Base-by-base conservation (phyloP, 495 filamentous ascomycete species). In the Hapsidospora chrysogenum region DNA sequence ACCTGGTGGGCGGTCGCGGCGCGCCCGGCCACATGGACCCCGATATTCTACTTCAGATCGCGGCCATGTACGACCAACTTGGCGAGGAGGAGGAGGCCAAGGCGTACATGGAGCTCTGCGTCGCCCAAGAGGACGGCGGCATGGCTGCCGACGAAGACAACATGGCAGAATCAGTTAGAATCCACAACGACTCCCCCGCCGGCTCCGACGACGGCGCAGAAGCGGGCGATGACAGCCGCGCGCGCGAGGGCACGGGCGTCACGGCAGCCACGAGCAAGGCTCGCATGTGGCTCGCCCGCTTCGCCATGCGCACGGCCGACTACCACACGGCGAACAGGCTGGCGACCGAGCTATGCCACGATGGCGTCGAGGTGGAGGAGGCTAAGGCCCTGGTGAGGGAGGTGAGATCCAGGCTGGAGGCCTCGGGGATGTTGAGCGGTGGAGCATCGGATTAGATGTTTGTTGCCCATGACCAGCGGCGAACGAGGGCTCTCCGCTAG, bases 351-450 rank as follows among this genome's bases (percentile, higher is more conserved):
- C 62, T 96, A 23, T 95, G 85, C 53, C 83, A 95, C 53, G 92
- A 99, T 59, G 92, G 92, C 1, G 75, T 85, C 17, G 92, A 99
- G 57, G 85, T 99, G 11, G 92, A 99, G 54, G 92, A 99, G 55
- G 92, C 92, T 10, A 95, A 96, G 61, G 86, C 86, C 2, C 62
- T 99, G 41, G 81, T 95, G 42, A 68, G 85, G 39, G 89, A 96
- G 60, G 68, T 92, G 15, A 64, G 87, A 42, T 80, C 81, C 3
- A 70, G 85, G 51, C 70, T 84, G 52, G 82, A 89, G 45, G 51
- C 49, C 29, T 50, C 56, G 51, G 48, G 44, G 51, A 40, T 34
- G 38, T 45, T 45, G 49, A 44, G 30, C 39, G 48, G 20, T 36
- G 26, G 16, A 19, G 14, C 33, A 15, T 41, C 8, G 9, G 17